Conservation (phyloP, 371 early-diverging fungal genomes). For the Nematocida homosporus region DNA sequence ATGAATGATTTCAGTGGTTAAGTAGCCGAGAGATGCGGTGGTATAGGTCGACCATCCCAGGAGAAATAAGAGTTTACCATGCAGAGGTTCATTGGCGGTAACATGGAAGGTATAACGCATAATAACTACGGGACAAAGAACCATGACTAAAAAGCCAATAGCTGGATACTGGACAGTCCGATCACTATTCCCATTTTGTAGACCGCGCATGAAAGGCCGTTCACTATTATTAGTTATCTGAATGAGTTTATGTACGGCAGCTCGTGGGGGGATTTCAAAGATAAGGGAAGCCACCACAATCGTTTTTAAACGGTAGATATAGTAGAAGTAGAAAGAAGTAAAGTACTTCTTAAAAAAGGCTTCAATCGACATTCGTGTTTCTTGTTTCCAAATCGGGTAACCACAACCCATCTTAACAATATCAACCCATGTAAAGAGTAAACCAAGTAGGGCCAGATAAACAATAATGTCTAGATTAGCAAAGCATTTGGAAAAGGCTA, state of each 20-base stretch:
- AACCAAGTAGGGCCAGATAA: slow-evolving; percentile 2
- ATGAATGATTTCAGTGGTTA: slow-evolving; percentile 12
- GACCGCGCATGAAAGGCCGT: slow-evolving; percentile 11
- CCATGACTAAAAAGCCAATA: neutral
- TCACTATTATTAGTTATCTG: slow-evolving; percentile 9
- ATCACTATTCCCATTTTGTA: neutral
- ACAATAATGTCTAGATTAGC: neutral
- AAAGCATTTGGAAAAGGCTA: neutral
- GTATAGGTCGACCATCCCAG: neutral
- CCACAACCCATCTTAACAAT: neutral
- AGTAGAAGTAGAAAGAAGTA: slow-evolving; percentile 17
- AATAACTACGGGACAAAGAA: neutral
- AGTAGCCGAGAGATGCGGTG: neutral
- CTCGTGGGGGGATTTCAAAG: slow-evolving; percentile 15
- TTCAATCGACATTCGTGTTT: neutral
- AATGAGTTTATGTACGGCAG: slow-evolving; percentile 13
- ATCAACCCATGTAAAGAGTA: neutral
- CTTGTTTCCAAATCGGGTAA: neutral
- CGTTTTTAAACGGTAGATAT: slow-evolving; percentile 5
- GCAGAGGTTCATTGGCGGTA: neutral
- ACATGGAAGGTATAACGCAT: neutral
- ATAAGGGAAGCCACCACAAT: slow-evolving; percentile 20
- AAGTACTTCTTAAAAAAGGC: neutral
- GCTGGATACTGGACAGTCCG: neutral
- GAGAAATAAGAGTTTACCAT: neutral